These are phyloP conservation scores for Suillus ampliporus DNA, from an alignment of 768 basidiomycete species.

Conservation along the genomic window DNA sequence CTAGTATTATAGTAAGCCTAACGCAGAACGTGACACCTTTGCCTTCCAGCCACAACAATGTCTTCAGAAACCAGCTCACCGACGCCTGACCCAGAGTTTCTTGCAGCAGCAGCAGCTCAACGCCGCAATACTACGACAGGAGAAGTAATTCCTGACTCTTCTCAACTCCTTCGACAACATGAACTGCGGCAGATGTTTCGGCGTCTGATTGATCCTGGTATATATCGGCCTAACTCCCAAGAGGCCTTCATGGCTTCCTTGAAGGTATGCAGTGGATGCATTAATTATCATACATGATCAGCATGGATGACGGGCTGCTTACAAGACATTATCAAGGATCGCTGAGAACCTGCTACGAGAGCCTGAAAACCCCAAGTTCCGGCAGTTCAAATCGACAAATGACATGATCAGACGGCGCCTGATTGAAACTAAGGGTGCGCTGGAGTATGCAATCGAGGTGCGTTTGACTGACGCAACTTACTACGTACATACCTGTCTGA, in stretches of 20 bases:
- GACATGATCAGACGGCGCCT: slow-evolving; percentile 65
- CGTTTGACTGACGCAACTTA: slow-evolving; percentile 35
- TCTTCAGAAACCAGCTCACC: slow-evolving; percentile 7
- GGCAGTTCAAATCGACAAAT: slow-evolving; percentile 80
- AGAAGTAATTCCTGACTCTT: slow-evolving; percentile 1
- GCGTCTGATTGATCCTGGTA: slow-evolving; percentile 79
- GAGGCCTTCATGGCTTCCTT: slow-evolving; percentile 64
- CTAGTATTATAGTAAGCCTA: no score
- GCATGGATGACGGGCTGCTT: slow-evolving; percentile 13
- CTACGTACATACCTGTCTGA: slow-evolving; percentile 15
- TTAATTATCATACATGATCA: background rate
- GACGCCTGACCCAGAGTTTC: slow-evolving; percentile 23
- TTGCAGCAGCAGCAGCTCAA: slow-evolving; percentile 37
- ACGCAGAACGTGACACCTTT: background rate
- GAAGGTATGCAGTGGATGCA: slow-evolving; percentile 49
- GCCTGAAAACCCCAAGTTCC: slow-evolving; percentile 74
- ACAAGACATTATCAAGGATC: slow-evolving; percentile 68
- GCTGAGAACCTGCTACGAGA: slow-evolving; percentile 77
- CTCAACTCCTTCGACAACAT: slow-evolving; percentile 50
- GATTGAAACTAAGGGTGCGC: slow-evolving; percentile 69
- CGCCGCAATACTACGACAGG: slow-evolving; percentile 23
- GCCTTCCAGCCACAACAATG: background rate
- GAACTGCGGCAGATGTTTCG: slow-evolving; percentile 75
- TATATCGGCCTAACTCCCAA: slow-evolving; percentile 70
- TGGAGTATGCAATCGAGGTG: slow-evolving; percentile 83